Evolutionary conservation across 768 basidiomycete genomes (phyloP), one percentile per base, ranked within the genome.

Genomic region (Lentinula edodes): DNA sequence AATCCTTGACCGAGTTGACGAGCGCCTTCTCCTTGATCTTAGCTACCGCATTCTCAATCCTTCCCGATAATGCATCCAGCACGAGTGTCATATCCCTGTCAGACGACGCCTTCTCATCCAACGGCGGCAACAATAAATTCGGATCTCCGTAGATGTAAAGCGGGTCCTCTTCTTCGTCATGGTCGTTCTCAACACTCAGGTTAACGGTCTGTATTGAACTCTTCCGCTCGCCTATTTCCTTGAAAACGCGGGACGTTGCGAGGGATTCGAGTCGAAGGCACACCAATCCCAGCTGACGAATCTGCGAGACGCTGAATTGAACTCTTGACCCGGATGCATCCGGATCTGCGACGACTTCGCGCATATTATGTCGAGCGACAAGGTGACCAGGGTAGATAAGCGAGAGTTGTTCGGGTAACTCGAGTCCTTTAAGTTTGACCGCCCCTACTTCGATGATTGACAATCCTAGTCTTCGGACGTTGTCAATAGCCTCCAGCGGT

Each of bases 361-460:
- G 79, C 52, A 89, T 69, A 57, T 87, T 82, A 62, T 88, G 81
- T 35, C 96, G 86, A 6, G 87, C 88, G 45, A 83, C 82, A 41
- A 98, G 77, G 3, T 83, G 82, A 28, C 72, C 77, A 0, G 96
- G 93, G 72, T 93, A 98, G 50, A 98, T 79, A 16, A 88, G 72
- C n/a, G 93, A 91, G 20, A 98, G 78, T 64, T 83, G 80, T 73
- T 98, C 96, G 1, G 94, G 93, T 0, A 91, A 80, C 74, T 98
- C 96, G 55, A 98, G 78, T 10, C 97, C 97, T 74, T 98, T 98
- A 64, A 98, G 84, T 71, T 93, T 94, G 64, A 88, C 82, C 73
- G 98, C 94, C 5, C 97, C 96, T 16, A 95, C 81, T n/a, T 81
- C 78, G 36, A 87, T 80, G 60, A 95, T 80, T 38, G 80, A 76